phyloP scores from a whole-genome alignment of 2,329 filamentous ascomycete genomes.

The Phaeophleospora eucalypticola region DNA sequence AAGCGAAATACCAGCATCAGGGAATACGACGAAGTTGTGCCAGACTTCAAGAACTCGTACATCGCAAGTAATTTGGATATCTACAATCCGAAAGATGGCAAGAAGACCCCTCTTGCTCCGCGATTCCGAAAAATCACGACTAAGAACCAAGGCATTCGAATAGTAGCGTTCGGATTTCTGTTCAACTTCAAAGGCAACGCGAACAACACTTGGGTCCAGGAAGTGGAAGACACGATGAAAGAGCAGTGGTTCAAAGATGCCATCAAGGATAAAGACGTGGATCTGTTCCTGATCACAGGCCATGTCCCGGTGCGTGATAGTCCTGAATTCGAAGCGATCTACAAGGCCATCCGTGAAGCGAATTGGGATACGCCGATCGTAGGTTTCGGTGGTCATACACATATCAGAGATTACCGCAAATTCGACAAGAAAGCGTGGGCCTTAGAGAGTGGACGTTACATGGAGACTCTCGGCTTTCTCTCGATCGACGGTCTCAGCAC shows the following conservation, averaged over 20 bases:
- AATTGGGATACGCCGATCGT: constrained; percentile 82
- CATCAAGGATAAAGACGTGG: constrained; percentile 71
- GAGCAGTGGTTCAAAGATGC: constrained; percentile 86
- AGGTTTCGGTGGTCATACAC: constrained; percentile 86
- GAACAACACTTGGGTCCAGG: constrained; percentile 82
- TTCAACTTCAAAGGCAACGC: constrained; percentile 90
- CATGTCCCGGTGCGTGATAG: constrained; percentile 76
- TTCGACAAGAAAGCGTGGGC: constrained; percentile 77
- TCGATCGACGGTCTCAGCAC: constrained; percentile 66
- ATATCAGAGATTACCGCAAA: constrained; percentile 77
- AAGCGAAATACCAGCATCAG: constrained; percentile 69
- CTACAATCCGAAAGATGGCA: constrained; percentile 65
- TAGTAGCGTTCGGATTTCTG: constrained; percentile 88
- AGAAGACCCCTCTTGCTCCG: constrained; percentile 70
- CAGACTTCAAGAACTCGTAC: constrained; percentile 75
- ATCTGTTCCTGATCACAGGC: constrained; percentile 81
- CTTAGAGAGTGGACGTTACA: constrained; percentile 82
- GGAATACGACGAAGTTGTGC: constrained; percentile 76
- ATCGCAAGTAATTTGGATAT: constrained; percentile 93
- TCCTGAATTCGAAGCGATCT: constrained; percentile 72
- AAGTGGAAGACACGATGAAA: constrained; percentile 73
- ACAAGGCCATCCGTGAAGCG: constrained; percentile 68
- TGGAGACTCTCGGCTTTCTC: constrained; percentile 94
- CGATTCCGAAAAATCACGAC: constrained; percentile 88
- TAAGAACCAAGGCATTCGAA: constrained; percentile 76